These are phyloP conservation scores for Mycena galopus DNA, from an alignment of 768 basidiomycete species.

Conservation along the genomic window DNA sequence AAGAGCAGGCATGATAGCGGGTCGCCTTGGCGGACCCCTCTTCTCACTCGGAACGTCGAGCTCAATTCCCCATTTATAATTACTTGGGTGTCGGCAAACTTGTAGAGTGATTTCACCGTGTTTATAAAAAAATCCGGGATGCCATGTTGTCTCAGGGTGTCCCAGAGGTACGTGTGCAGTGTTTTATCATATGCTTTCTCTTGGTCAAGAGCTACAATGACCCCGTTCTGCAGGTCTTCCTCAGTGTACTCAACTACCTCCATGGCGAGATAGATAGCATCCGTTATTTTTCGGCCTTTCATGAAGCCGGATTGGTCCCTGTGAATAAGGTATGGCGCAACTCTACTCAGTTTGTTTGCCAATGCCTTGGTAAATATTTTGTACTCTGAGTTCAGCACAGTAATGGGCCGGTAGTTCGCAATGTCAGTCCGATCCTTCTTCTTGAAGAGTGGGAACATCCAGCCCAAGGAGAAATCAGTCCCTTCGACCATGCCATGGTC, in stretches of 20 bases:
- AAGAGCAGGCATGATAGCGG: conserved; percentile 46
- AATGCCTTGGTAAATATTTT: conserved; percentile 29
- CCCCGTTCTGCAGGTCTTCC: conserved; percentile 24
- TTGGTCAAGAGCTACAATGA: background rate
- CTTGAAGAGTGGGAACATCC: background rate
- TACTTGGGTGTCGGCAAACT: conserved; percentile 36
- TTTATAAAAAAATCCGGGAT: conserved; percentile 29
- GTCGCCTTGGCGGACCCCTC: conserved; percentile 48
- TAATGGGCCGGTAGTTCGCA: conserved; percentile 38
- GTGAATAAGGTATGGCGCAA: background rate
- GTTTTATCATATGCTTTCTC: too few species aligned
- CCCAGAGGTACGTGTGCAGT: background rate
- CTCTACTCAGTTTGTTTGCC: conserved; percentile 1
- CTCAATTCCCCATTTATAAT: conserved; percentile 42
- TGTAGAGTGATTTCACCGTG: background rate
- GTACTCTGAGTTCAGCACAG: conserved; percentile 28
- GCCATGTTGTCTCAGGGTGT: background rate
- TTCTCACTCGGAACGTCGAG: conserved; percentile 27
- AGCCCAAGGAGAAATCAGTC: background rate
- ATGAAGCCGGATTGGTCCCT: conserved; percentile 44
- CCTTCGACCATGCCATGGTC: background rate
- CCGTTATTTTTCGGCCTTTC: conserved; percentile 28
- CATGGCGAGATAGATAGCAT: conserved; percentile 38
- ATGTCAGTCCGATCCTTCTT: background rate
- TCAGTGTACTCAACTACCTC: conserved; percentile 20